Percentiles rank a stretch among this genome's conserved stretches.
phyloP scores from a whole-genome alignment of 179 eudicot genomes.

The Drosera spatulata region DNA sequence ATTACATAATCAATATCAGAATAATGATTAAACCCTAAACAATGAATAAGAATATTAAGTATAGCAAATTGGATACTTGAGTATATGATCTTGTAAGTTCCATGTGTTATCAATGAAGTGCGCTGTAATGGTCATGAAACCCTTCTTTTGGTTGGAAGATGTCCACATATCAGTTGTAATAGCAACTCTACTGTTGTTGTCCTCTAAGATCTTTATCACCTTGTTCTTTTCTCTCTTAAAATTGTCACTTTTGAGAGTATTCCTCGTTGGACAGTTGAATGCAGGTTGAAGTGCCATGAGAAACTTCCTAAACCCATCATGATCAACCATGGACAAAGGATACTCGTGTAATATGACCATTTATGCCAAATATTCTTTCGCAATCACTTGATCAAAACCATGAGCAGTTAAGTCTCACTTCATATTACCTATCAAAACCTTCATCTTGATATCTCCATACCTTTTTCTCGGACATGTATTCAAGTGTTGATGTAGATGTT shows the following conservation, averaged over 20 bases:
- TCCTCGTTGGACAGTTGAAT: constrained; percentile 10
- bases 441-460: too few relatives aligned
- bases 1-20: background rate
- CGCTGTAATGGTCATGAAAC: constrained; percentile 6
- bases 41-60: background rate
- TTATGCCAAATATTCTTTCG: constrained; percentile 4
- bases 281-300: constrained; percentile 2
- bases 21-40: background rate
- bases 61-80: background rate
- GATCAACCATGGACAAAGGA: constrained; percentile 10
- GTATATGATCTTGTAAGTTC: constrained; percentile 4
- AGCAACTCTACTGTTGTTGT: constrained; percentile 3
- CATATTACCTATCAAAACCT: too few relatives aligned
- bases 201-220: background rate
- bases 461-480: background rate
- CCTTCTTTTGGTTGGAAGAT: constrained; percentile 4
- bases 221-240: background rate
- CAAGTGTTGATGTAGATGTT: background rate
- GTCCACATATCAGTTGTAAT: constrained; percentile 18
- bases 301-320: constrained; percentile 7
- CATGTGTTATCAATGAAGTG: constrained; percentile 12
- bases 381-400: constrained; percentile 7
- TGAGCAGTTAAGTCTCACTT: background rate
- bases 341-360: constrained; percentile 14
- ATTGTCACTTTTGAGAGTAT: constrained; percentile 8